A percentile compares a stretch with the other conserved stretches of the same genome.
Evolutionary conservation across 495 filamentous ascomycete species (phyloP).

Genomic region (Talaromyces stipitatus): DNA sequence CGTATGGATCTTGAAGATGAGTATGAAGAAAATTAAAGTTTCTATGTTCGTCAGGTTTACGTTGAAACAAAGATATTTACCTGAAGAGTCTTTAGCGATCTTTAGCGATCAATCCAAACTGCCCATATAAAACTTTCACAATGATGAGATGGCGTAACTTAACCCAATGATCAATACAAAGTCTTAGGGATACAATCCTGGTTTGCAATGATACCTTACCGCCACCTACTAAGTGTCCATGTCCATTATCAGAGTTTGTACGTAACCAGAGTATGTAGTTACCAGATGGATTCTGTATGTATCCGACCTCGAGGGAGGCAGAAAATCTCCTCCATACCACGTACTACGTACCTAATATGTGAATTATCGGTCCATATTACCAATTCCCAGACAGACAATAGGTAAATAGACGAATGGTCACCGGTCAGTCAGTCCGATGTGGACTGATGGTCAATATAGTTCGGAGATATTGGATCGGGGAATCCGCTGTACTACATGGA

Average conservation of each 20-base stretch:
- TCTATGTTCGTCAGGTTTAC: not conserved
- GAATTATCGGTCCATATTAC: not conserved
- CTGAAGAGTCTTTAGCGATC: not conserved
- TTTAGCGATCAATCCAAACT: not conserved
- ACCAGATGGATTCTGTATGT: not conserved
- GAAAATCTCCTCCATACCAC: not conserved
- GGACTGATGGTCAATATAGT: not conserved
- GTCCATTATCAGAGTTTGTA: not conserved
- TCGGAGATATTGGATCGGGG: not conserved
- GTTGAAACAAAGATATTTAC: not conserved
- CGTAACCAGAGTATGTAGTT: not conserved
- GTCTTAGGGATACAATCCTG: not conserved
- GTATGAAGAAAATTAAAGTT: too few relatives aligned
- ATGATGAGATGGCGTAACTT: not conserved
- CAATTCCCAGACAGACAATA: too few relatives aligned
- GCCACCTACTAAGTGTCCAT: not conserved
- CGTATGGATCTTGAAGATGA: too few relatives aligned
- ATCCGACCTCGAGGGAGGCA: not conserved
- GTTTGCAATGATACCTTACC: not conserved
- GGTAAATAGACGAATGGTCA: not conserved
- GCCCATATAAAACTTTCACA: not conserved
- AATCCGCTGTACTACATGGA: not conserved
- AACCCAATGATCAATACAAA: not conserved
- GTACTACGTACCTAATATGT: not conserved
- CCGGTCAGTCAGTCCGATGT: not conserved